These are phyloP conservation scores for Tolypocladium pustulatum DNA, from an alignment of 2,329 filamentous ascomycete genomes.

Conservation along the genomic window DNA sequence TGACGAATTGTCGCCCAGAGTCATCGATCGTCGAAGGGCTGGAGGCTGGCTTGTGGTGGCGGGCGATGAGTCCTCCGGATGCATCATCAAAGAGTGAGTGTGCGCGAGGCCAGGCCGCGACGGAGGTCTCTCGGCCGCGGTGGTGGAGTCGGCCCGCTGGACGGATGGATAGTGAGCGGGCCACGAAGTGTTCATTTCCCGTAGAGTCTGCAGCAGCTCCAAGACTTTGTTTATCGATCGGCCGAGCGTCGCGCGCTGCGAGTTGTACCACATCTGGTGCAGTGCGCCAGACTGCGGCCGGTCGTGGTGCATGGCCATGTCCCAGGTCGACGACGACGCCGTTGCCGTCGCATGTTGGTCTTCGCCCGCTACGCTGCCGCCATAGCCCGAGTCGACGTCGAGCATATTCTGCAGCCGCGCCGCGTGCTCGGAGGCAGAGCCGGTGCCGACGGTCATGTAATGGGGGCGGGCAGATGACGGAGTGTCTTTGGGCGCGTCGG, in stretches of 20 bases:
- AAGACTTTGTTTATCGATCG: constrained; percentile 81
- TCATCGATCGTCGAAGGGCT: constrained; percentile 58
- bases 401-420: constrained; percentile 70
- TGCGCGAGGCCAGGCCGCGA: constrained; percentile 54
- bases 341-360: constrained; percentile 26
- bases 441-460: constrained; percentile 83
- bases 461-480: constrained; percentile 35
- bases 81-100: constrained; percentile 48
- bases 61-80: constrained; percentile 26
- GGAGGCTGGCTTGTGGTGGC: constrained; percentile 35
- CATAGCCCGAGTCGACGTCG: constrained; percentile 86
- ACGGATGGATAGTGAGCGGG: constrained; percentile 91
- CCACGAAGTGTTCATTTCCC: constrained; percentile 85
- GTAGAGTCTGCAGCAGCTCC: constrained; percentile 71
- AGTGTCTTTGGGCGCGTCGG: constrained; percentile 16
- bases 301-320: constrained; percentile 31
- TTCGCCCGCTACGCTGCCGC: constrained; percentile 64
- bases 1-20: constrained; percentile 44
- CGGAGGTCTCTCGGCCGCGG: constrained; percentile 32
- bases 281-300: constrained; percentile 64
- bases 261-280: constrained; percentile 89
- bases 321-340: constrained; percentile 22
- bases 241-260: constrained; percentile 77
- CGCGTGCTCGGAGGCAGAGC: constrained; percentile 71
- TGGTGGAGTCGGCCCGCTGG: constrained; percentile 42